Evolutionary conservation across 139 green algal species (phyloP).

Genomic region (Closterium sp.): DNA sequence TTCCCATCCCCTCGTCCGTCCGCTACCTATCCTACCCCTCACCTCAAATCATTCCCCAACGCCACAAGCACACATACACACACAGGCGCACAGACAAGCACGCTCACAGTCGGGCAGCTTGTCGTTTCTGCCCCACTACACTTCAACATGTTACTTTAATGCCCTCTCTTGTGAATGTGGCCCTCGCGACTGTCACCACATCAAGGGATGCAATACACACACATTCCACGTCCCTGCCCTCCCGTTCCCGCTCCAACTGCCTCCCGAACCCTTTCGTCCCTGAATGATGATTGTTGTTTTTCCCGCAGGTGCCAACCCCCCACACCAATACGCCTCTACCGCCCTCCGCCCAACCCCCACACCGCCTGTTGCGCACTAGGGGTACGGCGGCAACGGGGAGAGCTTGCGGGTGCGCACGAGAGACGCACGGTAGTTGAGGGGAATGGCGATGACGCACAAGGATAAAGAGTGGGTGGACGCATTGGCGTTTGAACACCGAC

Average conservation of each 20-base stretch:
- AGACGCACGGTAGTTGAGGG: no score
- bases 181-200: not conserved
- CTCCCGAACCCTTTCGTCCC: not conserved
- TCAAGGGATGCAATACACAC: not conserved
- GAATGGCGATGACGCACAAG: no score
- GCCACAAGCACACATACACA: not conserved
- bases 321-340: not conserved
- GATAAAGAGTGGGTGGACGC: no score
- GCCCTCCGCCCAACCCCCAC: not conserved
- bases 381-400: no score
- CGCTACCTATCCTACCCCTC: not conserved
- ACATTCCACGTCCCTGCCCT: not conserved
- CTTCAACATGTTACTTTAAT: not conserved
- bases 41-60: not conserved
- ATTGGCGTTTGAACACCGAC: not conserved
- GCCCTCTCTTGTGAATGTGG: not conserved
- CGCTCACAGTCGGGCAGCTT: not conserved
- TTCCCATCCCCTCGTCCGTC: no score
- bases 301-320: no score
- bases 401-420: no score
- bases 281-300: no score
- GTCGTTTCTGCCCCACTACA: not conserved
- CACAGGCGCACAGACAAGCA: not conserved
- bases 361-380: not conserved
- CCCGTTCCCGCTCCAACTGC: not conserved